These are phyloP conservation scores for Acacia concinna DNA, from an alignment of 331 rosid species.

Conservation along the genomic window DNA sequence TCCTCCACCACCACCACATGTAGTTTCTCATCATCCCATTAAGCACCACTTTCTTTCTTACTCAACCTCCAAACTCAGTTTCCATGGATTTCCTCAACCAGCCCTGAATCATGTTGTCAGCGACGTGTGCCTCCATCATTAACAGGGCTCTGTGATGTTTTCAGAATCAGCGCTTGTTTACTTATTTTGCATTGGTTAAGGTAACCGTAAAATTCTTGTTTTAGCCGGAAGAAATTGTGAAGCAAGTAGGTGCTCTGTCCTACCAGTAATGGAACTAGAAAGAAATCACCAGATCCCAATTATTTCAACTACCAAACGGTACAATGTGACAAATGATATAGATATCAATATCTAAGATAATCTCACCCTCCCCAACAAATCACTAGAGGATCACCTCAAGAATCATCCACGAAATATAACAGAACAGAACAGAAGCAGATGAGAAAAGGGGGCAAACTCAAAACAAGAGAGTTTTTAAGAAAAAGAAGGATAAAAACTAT, in stretches of 20 bases:
- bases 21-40: conserved; percentile 19
- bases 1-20: background rate
- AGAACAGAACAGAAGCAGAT: background rate
- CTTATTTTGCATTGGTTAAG: background rate
- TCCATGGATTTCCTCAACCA: background rate
- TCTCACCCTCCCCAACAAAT: conserved; percentile 28
- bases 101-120: background rate
- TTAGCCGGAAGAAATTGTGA: background rate
- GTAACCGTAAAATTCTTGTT: background rate
- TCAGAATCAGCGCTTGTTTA: background rate
- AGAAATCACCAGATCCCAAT: conserved; percentile 35
- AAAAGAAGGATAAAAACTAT: background rate
- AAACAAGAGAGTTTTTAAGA: background rate
- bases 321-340: conserved; percentile 30
- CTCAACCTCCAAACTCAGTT: background rate
- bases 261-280: background rate
- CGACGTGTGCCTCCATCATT: background rate
- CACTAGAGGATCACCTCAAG: conserved; percentile 44
- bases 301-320: conserved; percentile 48
- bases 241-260: background rate
- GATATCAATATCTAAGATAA: background rate
- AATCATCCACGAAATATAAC: conserved; percentile 34
- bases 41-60: conserved; percentile 19
- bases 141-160: background rate
- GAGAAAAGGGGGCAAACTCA: background rate